A percentile compares a stretch with the other conserved stretches of the same genome.
phyloP scores from a whole-genome alignment of 2,329 filamentous ascomycete species.

The Seiridium cupressi region DNA sequence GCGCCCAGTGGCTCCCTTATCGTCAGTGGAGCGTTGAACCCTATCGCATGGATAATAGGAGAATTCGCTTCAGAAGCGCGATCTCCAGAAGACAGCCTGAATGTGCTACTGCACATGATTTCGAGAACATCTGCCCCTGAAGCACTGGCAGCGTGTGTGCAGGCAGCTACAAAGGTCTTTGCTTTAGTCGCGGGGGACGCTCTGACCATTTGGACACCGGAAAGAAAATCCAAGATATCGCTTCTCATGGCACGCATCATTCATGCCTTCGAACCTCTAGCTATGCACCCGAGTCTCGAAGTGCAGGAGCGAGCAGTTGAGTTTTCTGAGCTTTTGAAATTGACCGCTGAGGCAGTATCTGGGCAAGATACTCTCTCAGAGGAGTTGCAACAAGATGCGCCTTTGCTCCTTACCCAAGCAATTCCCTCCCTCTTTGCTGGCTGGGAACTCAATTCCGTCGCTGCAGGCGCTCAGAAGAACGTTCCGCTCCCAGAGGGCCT shows the following conservation, averaged over 20 bases:
- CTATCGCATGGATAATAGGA: slow-evolving; percentile 81
- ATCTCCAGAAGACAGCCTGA: slow-evolving; percentile 69
- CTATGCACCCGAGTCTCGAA: slow-evolving; percentile 81
- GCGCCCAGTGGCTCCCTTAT: slow-evolving; percentile 54
- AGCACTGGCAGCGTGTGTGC: slow-evolving; percentile 75
- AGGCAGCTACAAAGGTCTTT: slow-evolving; percentile 85
- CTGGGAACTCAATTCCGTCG: slow-evolving; percentile 89
- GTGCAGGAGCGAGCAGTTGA: slow-evolving; percentile 94
- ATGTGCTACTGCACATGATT: slow-evolving; percentile 68
- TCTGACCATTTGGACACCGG: slow-evolving; percentile 65
- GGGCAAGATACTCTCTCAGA: slow-evolving; percentile 60
- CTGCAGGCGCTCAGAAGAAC: slow-evolving; percentile 76
- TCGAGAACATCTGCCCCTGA: slow-evolving; percentile 57
- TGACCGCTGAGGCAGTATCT: slow-evolving; percentile 78
- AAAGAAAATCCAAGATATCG: slow-evolving; percentile 71
- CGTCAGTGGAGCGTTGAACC: slow-evolving; percentile 66
- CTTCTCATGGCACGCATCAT: slow-evolving; percentile 80
- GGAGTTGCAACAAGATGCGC: slow-evolving; percentile 61
- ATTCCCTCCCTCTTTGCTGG: slow-evolving; percentile 85
- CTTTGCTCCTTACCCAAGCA: slow-evolving; percentile 83
- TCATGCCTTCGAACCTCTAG: slow-evolving; percentile 76
- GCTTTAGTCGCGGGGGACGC: slow-evolving; percentile 67
- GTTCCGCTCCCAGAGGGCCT: slow-evolving; percentile 76
- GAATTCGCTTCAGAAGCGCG: slow-evolving; percentile 78
- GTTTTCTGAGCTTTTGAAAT: slow-evolving; percentile 83